Conservation (phyloP, 352 stramenopile species). For the Pythium brachiatum region DNA sequence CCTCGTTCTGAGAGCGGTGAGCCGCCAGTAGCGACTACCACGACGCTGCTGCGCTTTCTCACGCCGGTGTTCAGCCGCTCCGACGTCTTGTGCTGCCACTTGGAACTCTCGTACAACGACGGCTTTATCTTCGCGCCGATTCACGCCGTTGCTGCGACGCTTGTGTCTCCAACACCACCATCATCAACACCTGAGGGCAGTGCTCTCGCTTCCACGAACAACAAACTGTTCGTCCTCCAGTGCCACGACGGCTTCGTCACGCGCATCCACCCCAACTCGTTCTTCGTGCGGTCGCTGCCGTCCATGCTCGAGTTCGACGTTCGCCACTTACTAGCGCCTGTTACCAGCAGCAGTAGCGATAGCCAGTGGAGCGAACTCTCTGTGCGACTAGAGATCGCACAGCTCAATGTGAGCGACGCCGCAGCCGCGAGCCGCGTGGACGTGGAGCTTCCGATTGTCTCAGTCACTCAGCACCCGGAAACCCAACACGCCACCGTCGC, state of each 20-base stretch:
- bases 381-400: constrained; percentile 14
- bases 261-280: constrained; percentile 52
- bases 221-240: constrained; percentile 1
- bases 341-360: background rate
- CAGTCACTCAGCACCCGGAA: constrained; percentile 3
- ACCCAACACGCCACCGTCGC: constrained; percentile 18
- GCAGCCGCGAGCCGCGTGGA: constrained; percentile 14
- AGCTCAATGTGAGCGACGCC: constrained; percentile 14
- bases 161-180: background rate
- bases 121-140: constrained; percentile 44
- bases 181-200: background rate
- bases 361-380: constrained; percentile 9
- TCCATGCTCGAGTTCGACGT: constrained; percentile 42
- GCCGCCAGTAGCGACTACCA: background rate
- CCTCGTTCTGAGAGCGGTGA: background rate
- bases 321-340: constrained; percentile 27
- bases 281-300: constrained; percentile 35
- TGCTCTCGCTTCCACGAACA: background rate
- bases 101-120: constrained; percentile 64
- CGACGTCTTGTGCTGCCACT: constrained; percentile 30
- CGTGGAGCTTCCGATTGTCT: constrained; percentile 29
- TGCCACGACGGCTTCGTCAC: constrained; percentile 43
- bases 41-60: constrained; percentile 28
- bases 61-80: constrained; percentile 26
- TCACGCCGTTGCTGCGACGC: background rate